Evolutionary conservation across 495 filamentous ascomycete species (phyloP), one percentile per base, ranked within the genome.

Genomic region (Gamarada debralockiae): DNA sequence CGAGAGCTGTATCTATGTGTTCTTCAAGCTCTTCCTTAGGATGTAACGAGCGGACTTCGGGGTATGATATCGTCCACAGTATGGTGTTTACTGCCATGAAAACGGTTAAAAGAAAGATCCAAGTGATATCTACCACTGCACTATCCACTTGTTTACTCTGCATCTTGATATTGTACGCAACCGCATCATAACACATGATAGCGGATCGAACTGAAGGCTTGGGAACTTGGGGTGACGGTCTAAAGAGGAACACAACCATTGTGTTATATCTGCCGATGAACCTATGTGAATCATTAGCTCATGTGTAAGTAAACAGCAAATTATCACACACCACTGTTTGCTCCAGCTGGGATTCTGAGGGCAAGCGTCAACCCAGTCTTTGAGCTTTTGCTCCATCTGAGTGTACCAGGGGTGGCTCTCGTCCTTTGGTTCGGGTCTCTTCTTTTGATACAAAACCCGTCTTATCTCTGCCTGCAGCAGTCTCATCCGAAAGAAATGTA

Each of bases 401-500:
- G 68, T 53, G 59, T 95, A 96, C 92, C 92, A 97, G 6, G 85
- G 86, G 70, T 96, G 81, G 27, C 78, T 71, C 56, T 95, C 89
- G 64, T 85, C 76, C 25, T 74, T 78, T 1, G 90, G 90, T 23
- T 84, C 80, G 0, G 82, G 68, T 43, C 84, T 75, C 66, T 87
- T 90, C 59, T 84, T 86, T 50, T 90, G 79, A 63, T 97, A 97
- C 1, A 97, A 77, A 10, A 79, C 82, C 48, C 89, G 79, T 38
- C 92, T 75, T 38, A 92, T 91, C 67, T 97, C 92, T 12, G 90
- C 78, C 64, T 96, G 92, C 5, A 93, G 69, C 25, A 93, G 68
- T 49, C 89, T 80, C 92, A 97, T 96, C 62, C 86, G 87, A 69
- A 89, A 90, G 58, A 93, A 95, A 67, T 97, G 92, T 52, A 96